Evolutionary conservation across 2,329 filamentous ascomycete genomes (phyloP).

Genomic region (Microdochium paspali): DNA sequence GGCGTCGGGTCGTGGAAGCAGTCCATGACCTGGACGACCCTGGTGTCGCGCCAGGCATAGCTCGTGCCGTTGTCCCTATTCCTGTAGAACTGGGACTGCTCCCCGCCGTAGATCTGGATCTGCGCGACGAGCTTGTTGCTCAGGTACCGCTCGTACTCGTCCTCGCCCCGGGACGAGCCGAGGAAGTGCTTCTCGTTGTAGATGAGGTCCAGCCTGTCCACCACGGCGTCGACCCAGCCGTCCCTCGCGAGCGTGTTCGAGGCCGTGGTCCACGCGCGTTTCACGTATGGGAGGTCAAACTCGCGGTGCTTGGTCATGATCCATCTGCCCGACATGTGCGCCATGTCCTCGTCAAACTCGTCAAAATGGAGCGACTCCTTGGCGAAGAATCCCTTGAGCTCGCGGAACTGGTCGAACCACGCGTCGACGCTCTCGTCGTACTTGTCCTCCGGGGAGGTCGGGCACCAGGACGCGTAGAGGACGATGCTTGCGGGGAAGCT

Average conservation of each 20-base stretch:
- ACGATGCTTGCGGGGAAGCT: constrained; percentile 25
- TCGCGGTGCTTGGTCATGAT: constrained; percentile 34
- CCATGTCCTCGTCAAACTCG: constrained; percentile 30
- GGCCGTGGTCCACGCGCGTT: constrained; percentile 33
- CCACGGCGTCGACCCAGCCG: constrained; percentile 28
- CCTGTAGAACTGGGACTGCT: constrained; percentile 26
- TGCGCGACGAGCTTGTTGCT: constrained; percentile 32
- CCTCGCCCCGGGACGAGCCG: neutral
- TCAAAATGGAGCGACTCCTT: constrained; percentile 7
- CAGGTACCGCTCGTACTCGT: constrained; percentile 22
- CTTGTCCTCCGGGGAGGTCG: constrained; percentile 22
- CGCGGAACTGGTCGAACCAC: constrained; percentile 28
- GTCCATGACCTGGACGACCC: constrained; percentile 27
- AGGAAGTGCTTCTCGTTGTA: neutral
- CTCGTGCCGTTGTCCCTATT: constrained; percentile 35
- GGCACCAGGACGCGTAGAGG: constrained; percentile 39
- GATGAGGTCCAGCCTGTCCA: constrained; percentile 25
- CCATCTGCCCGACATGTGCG: constrained; percentile 32
- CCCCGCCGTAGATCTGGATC: constrained; percentile 34
- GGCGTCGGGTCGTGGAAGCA: constrained; percentile 28
- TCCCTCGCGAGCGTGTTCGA: constrained; percentile 28
- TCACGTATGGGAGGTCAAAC: constrained; percentile 37
- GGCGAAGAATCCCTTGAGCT: constrained; percentile 3
- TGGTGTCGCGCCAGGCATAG: constrained; percentile 37
- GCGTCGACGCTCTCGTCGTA: constrained; percentile 21